phyloP scores from a whole-genome alignment of 495 filamentous ascomycete genomes.

The Annulohypoxylon bovei region DNA sequence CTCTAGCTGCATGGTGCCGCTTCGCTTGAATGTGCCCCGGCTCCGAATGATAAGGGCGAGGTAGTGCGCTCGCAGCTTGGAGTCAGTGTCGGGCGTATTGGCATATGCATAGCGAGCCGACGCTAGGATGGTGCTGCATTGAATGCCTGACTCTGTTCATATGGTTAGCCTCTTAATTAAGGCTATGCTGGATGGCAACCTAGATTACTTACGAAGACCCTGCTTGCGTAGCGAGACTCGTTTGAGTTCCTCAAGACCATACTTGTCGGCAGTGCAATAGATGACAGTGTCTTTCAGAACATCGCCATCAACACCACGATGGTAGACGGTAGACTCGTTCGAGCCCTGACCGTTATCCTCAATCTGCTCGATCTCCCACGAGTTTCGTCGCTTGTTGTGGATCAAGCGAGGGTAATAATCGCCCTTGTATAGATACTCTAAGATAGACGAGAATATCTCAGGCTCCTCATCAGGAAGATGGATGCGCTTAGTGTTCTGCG shows the following conservation, averaged over 20 bases:
- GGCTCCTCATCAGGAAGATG: constrained; percentile 85
- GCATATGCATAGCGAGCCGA: constrained; percentile 88
- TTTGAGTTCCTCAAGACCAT: constrained; percentile 83
- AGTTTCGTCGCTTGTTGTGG: constrained; percentile 72
- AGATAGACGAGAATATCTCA: constrained; percentile 87
- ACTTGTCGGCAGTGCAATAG: constrained; percentile 88
- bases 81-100: constrained; percentile 88
- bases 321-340: constrained; percentile 74
- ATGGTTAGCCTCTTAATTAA: constrained; percentile 27
- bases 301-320: constrained; percentile 68
- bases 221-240: constrained; percentile 85
- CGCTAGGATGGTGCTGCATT: constrained; percentile 82
- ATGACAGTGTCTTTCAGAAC: constrained; percentile 90
- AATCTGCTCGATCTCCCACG: constrained; percentile 76
- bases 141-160: constrained; percentile 72
- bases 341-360: constrained; percentile 52
- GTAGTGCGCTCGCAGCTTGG: constrained; percentile 88
- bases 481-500: constrained; percentile 70
- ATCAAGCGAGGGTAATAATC: constrained; percentile 86
- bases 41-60: constrained; percentile 90
- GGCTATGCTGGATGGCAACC: background rate
- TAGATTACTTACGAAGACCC: constrained; percentile 65
- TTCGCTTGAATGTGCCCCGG: constrained; percentile 86
- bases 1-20: constrained; percentile 95
- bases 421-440: constrained; percentile 92